A percentile compares a stretch with the other conserved stretches of the same genome.
Evolutionary conservation across 176 grass and related monocot species (phyloP).

Genomic region (Lolium perenne): DNA sequence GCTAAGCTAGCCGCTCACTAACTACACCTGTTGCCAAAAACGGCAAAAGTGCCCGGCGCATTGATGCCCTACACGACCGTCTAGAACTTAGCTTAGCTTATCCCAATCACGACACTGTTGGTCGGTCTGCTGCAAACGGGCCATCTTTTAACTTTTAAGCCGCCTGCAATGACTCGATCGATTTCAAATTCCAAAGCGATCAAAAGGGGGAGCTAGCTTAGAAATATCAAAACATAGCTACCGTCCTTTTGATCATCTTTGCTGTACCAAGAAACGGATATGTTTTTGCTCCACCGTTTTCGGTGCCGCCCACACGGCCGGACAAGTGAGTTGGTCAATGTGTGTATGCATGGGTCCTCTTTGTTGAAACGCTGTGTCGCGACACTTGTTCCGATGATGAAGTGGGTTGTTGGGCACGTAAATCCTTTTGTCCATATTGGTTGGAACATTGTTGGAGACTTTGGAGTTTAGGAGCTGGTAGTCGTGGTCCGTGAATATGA

Average conservation of each 20-base stretch:
- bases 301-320: constrained; percentile 18
- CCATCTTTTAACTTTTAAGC: constrained; percentile 41
- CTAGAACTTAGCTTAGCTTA: constrained; percentile 37
- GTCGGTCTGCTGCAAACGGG: constrained; percentile 35
- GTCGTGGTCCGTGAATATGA: not conserved
- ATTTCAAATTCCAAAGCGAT: constrained; percentile 42
- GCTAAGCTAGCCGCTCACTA: constrained; percentile 7
- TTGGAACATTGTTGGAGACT: not conserved
- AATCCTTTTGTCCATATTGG: constrained; percentile 19
- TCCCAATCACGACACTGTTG: constrained; percentile 54
- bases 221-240: not conserved
- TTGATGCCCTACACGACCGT: constrained; percentile 25
- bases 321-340: constrained; percentile 31
- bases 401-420: constrained; percentile 51
- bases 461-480: not conserved
- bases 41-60: constrained; percentile 34
- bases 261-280: not conserved
- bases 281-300: constrained; percentile 24
- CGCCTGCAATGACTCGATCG: not conserved
- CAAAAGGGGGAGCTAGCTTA: constrained; percentile 18
- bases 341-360: not conserved
- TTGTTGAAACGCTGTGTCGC: not conserved
- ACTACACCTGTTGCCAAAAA: constrained; percentile 45
- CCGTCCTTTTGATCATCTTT: constrained; percentile 29
- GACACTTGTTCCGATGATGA: not conserved